A percentile compares a stretch with the other conserved stretches of the same genome.
Conservation (phyloP, 257 asterid species). For the Primulina huaijiensis region DNA sequence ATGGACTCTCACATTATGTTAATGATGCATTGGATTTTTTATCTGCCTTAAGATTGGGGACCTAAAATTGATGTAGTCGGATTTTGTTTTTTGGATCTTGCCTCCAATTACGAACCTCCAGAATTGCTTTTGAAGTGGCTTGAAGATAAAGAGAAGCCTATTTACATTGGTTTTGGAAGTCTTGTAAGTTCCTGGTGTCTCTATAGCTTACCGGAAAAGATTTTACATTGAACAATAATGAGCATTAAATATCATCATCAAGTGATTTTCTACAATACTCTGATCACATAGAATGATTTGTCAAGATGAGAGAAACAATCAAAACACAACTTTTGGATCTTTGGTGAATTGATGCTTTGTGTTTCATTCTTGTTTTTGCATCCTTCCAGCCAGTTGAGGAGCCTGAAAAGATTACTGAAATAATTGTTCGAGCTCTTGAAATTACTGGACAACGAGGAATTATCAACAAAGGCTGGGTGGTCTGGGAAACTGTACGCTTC, state of each 20-base stretch:
- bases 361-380: constrained; percentile 15
- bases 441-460: constrained; percentile 83
- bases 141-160: constrained; percentile 63
- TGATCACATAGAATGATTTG: too few species aligned
- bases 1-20: background rate
- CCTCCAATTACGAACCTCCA: constrained; percentile 77
- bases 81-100: constrained; percentile 92
- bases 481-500: constrained; percentile 64
- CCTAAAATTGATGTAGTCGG: constrained; percentile 88
- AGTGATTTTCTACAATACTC: background rate
- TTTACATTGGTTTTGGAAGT: constrained; percentile 93
- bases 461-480: constrained; percentile 97
- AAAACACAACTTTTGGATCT: background rate
- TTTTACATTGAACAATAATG: too few species aligned
- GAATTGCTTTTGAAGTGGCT: constrained; percentile 76
- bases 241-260: background rate
- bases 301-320: background rate
- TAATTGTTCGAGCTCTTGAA: constrained; percentile 75
- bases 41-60: constrained; percentile 77
- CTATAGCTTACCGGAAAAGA: background rate
- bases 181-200: constrained; percentile 57
- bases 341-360: background rate
- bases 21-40: background rate
- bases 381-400: constrained; percentile 72
- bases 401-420: constrained; percentile 80